Percentiles rank a stretch among this genome's conserved stretches.
Conservation (phyloP, 768 basidiomycete species). For the Collybia mongolica region DNA sequence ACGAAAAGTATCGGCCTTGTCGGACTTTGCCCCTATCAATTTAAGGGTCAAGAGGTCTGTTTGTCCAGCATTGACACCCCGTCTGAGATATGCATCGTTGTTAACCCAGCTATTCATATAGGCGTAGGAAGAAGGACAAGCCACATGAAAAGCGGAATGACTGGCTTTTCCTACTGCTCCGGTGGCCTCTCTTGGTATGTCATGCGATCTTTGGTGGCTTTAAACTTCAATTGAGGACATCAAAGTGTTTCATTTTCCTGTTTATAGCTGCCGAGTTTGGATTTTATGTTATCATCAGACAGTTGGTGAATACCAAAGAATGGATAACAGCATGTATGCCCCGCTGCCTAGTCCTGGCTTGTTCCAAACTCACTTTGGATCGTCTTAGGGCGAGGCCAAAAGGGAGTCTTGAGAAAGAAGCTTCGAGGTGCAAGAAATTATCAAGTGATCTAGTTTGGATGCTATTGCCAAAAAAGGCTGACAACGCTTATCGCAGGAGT, state of each 20-base stretch:
- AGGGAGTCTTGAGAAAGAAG: conserved; percentile 72
- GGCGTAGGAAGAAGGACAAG: conserved; percentile 33
- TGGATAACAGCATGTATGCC: conserved; percentile 82
- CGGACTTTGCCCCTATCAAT: conserved; percentile 91
- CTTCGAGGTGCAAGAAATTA: conserved; percentile 76
- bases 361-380: neutral
- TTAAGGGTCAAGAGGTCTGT: conserved; percentile 72
- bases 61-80: neutral
- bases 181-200: conserved; percentile 85
- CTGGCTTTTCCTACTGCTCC: conserved; percentile 71
- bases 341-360: too few relatives aligned
- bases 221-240: conserved; percentile 47
- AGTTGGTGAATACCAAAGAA: conserved; percentile 93
- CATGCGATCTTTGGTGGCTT: neutral
- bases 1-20: conserved; percentile 78
- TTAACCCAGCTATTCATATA: conserved; percentile 2
- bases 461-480: too few relatives aligned
- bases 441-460: conserved; percentile 39
- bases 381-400: conserved; percentile 76
- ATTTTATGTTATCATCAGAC: conserved; percentile 83
- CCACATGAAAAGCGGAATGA: conserved; percentile 62
- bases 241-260: conserved; percentile 82
- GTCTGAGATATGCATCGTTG: too few relatives aligned
- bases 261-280: conserved; percentile 86
- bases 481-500: conserved; percentile 51